Percentiles rank a stretch among this genome's conserved stretches.
These are phyloP conservation scores for Oxyria digyna DNA, from an alignment of 148 eudicot genomes.

Conservation along the genomic window DNA sequence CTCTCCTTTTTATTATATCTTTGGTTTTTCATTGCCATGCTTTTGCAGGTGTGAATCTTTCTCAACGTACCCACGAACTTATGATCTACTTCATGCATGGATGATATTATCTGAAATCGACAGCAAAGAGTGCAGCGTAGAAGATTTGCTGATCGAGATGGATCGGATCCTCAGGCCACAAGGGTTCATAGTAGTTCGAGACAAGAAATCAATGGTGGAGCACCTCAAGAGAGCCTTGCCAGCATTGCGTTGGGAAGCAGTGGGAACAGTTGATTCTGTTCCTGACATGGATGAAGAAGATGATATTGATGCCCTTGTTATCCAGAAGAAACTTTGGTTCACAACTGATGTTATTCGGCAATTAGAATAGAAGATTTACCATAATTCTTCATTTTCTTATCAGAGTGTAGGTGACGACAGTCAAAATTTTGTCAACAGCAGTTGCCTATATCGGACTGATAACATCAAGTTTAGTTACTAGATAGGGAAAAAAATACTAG, in stretches of 20 bases:
- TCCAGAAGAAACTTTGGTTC: slow-evolving; percentile 28
- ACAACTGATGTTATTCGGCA: slow-evolving; percentile 12
- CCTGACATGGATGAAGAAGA: slow-evolving; percentile 25
- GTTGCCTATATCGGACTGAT: too few species aligned
- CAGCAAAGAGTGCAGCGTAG: slow-evolving; percentile 28
- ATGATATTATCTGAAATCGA: slow-evolving; percentile 23
- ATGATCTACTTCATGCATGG: slow-evolving; percentile 39
- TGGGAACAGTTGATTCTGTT: slow-evolving; percentile 15
- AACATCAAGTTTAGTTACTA: too few species aligned
- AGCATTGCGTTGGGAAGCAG: slow-evolving; percentile 29
- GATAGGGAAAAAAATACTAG: too few species aligned
- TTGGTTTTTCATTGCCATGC: too few species aligned
- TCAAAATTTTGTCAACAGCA: too few species aligned
- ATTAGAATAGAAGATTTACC: slow-evolving; percentile 11
- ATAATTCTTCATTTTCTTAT: neutral
- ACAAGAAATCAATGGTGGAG: slow-evolving; percentile 22
- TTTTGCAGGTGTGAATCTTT: slow-evolving; percentile 35
- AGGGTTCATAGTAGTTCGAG: slow-evolving; percentile 33
- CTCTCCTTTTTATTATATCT: neutral
- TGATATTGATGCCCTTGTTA: slow-evolving; percentile 17
- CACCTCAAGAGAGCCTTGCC: slow-evolving; percentile 18
- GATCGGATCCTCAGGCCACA: slow-evolving; percentile 34
- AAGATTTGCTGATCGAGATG: slow-evolving; percentile 35
- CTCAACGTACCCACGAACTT: slow-evolving; percentile 37
- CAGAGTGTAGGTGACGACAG: too few species aligned